Conservation (phyloP, 2,329 filamentous ascomycete species). For the Arthrinium phaeospermum region DNA sequence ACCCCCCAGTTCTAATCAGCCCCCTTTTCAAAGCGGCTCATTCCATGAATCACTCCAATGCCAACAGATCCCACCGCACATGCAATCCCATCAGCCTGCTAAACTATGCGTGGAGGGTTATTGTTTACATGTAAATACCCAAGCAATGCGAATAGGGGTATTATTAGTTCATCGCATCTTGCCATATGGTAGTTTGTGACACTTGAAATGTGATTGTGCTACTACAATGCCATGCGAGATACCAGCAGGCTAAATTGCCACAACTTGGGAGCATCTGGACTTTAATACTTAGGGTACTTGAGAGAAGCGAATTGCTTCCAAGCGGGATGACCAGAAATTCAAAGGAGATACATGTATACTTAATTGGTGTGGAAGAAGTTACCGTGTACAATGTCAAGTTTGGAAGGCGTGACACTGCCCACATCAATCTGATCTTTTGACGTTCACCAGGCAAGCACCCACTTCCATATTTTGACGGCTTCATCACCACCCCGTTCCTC, state of each 20-base stretch:
- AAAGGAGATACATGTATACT: neutral
- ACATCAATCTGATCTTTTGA: neutral
- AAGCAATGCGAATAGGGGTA: too few species aligned
- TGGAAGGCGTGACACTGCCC: slow-evolving; percentile 7
- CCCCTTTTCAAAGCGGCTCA: neutral
- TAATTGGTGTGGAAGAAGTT: neutral
- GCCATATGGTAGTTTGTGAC: neutral
- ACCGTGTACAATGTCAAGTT: neutral
- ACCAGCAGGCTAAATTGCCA: neutral
- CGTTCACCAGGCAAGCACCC: neutral
- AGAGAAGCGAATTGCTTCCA: neutral
- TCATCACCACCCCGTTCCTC: neutral
- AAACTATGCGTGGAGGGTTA: too few species aligned
- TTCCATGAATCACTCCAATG: neutral
- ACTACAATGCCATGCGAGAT: neutral
- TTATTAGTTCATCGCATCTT: neutral
- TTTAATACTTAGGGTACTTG: neutral
- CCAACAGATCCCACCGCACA: neutral
- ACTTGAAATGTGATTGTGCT: neutral
- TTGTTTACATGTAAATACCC: too few species aligned
- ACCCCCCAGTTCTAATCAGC: neutral
- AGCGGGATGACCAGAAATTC: neutral
- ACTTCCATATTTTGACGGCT: neutral
- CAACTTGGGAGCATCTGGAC: neutral
- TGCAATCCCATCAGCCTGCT: neutral